Evolutionary conservation across 805 yeast genomes (phyloP).

Genomic region (Kodamaea leandrae): DNA sequence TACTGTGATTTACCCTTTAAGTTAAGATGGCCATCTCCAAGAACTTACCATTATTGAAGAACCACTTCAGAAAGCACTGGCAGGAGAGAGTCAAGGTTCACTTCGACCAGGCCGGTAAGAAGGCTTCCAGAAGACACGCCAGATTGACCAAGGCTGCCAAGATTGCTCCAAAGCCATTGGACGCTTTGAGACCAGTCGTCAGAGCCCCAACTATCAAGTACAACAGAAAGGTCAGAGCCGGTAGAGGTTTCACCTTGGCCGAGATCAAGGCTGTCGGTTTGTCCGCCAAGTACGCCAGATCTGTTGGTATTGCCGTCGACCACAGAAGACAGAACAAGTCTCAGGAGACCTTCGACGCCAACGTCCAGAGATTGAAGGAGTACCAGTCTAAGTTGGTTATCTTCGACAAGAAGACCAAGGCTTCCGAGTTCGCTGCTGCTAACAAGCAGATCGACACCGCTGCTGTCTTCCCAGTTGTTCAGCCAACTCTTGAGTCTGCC

Average conservation of each 20-base stretch:
- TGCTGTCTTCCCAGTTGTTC: conserved; percentile 88
- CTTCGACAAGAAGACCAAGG: conserved; percentile 84
- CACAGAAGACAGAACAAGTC: conserved; percentile 99
- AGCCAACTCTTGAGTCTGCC: conserved; percentile 65
- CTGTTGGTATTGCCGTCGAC: conserved; percentile 98
- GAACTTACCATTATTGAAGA: conserved; percentile 98
- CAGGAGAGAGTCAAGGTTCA: conserved; percentile 99
- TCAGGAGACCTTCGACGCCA: conserved; percentile 89
- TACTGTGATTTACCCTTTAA: conserved; percentile 13
- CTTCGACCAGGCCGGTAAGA: conserved; percentile 99
- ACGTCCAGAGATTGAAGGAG: conserved; percentile 95
- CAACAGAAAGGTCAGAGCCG: conserved; percentile 99
- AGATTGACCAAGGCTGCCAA: conserved; percentile 92
- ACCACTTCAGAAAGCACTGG: conserved; percentile 99
- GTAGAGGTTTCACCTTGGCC: conserved; percentile 98
- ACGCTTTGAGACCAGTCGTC: conserved; percentile 93
- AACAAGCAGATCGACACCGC: conserved; percentile 75
- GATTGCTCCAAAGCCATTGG: conserved; percentile 97
- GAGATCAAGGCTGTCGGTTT: conserved; percentile 98
- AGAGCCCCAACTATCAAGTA: conserved; percentile 98
- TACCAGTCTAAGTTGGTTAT: conserved; percentile 94
- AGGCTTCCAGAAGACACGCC: conserved; percentile 93
- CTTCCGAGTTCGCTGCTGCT: conserved; percentile 56
- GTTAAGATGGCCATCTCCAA: conserved; percentile 83
- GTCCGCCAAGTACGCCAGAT: conserved; percentile 89